Evolutionary conservation across 768 basidiomycete genomes (phyloP), one percentile per base, ranked within the genome.

Genomic region (Omphalotus guepiniiformis): DNA sequence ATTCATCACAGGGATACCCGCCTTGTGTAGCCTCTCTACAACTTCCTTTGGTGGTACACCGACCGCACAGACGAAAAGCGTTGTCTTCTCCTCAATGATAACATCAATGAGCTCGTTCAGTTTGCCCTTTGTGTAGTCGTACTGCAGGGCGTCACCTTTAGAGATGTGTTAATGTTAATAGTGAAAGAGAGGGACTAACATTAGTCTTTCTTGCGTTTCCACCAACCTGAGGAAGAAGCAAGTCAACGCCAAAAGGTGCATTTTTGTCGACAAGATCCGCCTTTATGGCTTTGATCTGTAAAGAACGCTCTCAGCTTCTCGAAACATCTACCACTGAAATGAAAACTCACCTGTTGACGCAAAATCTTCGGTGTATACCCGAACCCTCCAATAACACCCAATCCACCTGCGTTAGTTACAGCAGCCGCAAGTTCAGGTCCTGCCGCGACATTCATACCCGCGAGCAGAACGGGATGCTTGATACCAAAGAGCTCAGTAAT

Each of bases 171-270:
- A 39, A 49, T 41, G 6, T 3, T 38, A 36, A 19, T 47, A 42
- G 23, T 25, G 28, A 25, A 26, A 25, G 6, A 11, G 36, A 5
- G 15, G 15, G 30, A 50, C 71, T 47, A 67, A 88, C 89, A 63
- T 94, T 95, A 19, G 93, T 95, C 74, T 93, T 93, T 53, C 93
- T 76, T 9, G 93, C 93, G 54, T 68, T 82, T 23, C 88, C 89
- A 16, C 91, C 93, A 15, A 94, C 79, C 58, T 89, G 84, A 9
- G 93, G 93, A 27, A 96, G 71, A 34, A 95, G 77, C 41, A 97
- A 72, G 61, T 97, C 93, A 38, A 97, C 91, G 46, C 93, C 93
- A 55, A 93, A 97, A 2, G 93, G 88, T 29, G 76, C 80, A 39
- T 82, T 83, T 62, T 82, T 80, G 68, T 92, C 74, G 53, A 78